These are phyloP conservation scores for Tetrastigma voinierianum DNA, from an alignment of 164 flowering plant genomes.

Conservation along the genomic window DNA sequence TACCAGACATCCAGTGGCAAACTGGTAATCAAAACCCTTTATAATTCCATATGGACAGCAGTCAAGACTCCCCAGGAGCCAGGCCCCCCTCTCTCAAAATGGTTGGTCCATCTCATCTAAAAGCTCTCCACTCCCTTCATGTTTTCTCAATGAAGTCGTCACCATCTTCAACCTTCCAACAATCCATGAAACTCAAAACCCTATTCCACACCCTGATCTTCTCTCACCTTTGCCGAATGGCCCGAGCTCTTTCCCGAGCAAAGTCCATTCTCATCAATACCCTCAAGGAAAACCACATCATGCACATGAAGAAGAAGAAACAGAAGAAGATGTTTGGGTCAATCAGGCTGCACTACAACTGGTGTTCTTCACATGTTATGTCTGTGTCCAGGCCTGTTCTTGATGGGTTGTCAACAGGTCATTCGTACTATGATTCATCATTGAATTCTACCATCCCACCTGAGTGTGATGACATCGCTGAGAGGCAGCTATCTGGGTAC, in stretches of 20 bases:
- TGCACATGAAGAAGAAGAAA: slow-evolving; percentile 27
- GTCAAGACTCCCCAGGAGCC: slow-evolving; percentile 10
- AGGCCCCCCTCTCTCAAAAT: slow-evolving; percentile 15
- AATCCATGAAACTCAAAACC: slow-evolving; percentile 67
- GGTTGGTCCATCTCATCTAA: slow-evolving; percentile 31
- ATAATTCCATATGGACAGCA: slow-evolving; percentile 28
- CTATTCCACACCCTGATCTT: slow-evolving; percentile 57
- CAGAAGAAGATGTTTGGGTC: slow-evolving; percentile 54
- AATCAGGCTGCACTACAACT: slow-evolving; percentile 73
- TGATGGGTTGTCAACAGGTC: slow-evolving; percentile 17
- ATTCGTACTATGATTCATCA: slow-evolving; percentile 53
- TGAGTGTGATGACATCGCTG: slow-evolving; percentile 15
- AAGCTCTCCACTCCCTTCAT: slow-evolving; percentile 37
- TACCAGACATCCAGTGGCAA: slow-evolving; percentile 21
- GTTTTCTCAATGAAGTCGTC: slow-evolving; percentile 38
- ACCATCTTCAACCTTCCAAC: slow-evolving; percentile 30
- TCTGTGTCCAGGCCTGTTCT: slow-evolving; percentile 47
- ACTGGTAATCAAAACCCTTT: slow-evolving; percentile 28
- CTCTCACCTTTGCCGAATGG: slow-evolving; percentile 45
- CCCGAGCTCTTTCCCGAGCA: slow-evolving; percentile 53
- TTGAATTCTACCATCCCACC: slow-evolving; percentile 49
- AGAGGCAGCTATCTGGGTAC: slow-evolving; percentile 54
- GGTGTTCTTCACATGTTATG: slow-evolving; percentile 66
- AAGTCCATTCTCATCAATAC: slow-evolving; percentile 45
- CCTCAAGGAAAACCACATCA: slow-evolving; percentile 36